A percentile compares a stretch with the other conserved stretches of the same genome.
Conservation (phyloP, 306 rosid species). For the Lablab purpureus region DNA sequence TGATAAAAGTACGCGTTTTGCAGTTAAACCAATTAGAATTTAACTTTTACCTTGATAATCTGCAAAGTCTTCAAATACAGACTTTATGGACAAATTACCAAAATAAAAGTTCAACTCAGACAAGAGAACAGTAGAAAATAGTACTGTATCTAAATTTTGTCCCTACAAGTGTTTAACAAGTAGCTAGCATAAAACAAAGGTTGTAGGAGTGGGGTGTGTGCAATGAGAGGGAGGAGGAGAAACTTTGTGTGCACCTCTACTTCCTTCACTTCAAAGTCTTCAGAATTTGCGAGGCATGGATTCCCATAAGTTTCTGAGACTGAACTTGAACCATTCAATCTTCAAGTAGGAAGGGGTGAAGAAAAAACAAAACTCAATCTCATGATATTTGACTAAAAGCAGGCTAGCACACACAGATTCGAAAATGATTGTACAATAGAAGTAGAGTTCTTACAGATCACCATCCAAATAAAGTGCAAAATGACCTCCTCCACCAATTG, state of each 20-base stretch:
- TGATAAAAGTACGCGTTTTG: neutral
- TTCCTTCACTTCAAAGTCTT: conserved; percentile 90
- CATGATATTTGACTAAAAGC: conserved; percentile 4
- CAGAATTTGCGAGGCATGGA: conserved; percentile 89
- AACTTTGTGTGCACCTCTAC: conserved; percentile 68
- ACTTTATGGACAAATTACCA: too few species aligned
- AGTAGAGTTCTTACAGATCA: conserved; percentile 74
- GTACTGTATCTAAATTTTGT: too few species aligned
- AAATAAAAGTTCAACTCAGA: neutral
- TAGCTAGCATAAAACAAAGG: neutral
- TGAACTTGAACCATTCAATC: conserved; percentile 92
- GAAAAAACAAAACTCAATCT: neutral
- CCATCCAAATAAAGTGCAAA: conserved; percentile 87
- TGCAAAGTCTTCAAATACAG: neutral
- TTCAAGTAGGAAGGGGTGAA: conserved; percentile 28
- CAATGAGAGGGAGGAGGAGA: neutral
- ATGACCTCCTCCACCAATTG: conserved; percentile 93
- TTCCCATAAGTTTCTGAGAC: conserved; percentile 88
- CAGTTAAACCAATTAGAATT: neutral
- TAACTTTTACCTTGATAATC: neutral
- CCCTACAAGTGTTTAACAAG: neutral
- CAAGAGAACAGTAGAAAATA: too few species aligned
- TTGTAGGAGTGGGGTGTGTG: neutral
- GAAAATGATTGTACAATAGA: neutral
- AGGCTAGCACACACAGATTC: neutral